Evolutionary conservation across 176 grass and related monocot species (phyloP), one percentile per base, ranked within the genome.

Genomic region (Triticum urartu): DNA sequence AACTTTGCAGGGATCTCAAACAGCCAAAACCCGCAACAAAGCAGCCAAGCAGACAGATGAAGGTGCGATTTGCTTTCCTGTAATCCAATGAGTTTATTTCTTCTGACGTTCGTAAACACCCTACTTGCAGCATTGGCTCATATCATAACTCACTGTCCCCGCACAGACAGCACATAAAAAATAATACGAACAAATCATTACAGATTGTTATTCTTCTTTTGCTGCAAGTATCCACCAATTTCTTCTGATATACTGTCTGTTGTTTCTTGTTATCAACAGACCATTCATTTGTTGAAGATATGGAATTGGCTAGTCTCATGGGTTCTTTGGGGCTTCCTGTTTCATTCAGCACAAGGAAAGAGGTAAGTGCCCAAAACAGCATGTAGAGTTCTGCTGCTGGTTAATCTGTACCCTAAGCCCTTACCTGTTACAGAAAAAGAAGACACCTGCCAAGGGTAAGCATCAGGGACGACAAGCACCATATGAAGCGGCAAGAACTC

Each of bases 281-380:
- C 14, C 13, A 80, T 67, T 67, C 39, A 1, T 72, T 68, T 78
- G 83, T 87, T 80, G 89, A 95, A 91, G 91, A 95, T 89, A 74
- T 94, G 75, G 92, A 98, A 91, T 85, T 98, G 85, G 75, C 90
- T 79, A 70, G 81, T 73, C 84, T 92, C 71, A 94, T 98, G 96
- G 91, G 91, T 90, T 87, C 88, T 74, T 85, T 98, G 85, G 96
- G 96, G 83, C 94, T 98, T 81, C 96, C 96, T 81, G 81, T 95
- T 81, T 94, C 93, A 48, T 98, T 98, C 83, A 87, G 69, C 74
- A 88, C 96, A 81, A 95, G 75, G 81, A 94, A 95, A 87, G 88
- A 88, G 89, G 94, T 90, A 82, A 77, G 81, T 79, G 64, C 33
- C 82, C 71, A 75, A 64, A 6, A 26, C 61, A 30, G 42, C 36